Percentiles rank a stretch among this genome's conserved stretches.
These are phyloP conservation scores for Megacollybia marginata DNA, from an alignment of 768 basidiomycete species.

Conservation along the genomic window DNA sequence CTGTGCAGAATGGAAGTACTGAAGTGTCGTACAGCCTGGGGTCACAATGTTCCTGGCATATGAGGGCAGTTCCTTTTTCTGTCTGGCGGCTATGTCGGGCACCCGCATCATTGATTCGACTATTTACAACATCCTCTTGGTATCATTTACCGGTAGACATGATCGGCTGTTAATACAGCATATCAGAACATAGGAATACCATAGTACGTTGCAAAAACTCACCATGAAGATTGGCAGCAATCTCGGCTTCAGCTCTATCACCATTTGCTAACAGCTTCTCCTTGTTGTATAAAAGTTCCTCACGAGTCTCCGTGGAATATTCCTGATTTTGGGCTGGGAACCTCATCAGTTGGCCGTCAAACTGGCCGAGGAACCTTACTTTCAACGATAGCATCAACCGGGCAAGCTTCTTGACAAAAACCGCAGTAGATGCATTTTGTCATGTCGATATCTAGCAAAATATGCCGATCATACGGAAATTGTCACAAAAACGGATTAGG, in stretches of 20 bases:
- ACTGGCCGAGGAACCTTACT: slow-evolving; percentile 45
- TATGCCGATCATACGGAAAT: neutral
- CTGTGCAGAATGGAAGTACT: too few species aligned
- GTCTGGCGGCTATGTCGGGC: neutral
- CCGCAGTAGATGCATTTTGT: slow-evolving; percentile 99
- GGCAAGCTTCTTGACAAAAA: slow-evolving; percentile 99
- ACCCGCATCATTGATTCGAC: neutral
- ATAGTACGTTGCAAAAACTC: slow-evolving; percentile 18
- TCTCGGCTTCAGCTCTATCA: slow-evolving; percentile 94
- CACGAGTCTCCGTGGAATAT: slow-evolving; percentile 94
- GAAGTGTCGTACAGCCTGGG: too few species aligned
- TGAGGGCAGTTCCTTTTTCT: too few species aligned
- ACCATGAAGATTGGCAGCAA: slow-evolving; percentile 81
- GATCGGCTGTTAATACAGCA: slow-evolving; percentile 53
- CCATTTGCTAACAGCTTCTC: slow-evolving; percentile 97
- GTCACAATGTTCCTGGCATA: too few species aligned
- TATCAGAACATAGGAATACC: slow-evolving; percentile 12
- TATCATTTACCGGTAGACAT: slow-evolving; percentile 66
- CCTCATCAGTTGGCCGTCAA: neutral
- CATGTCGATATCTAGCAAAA: slow-evolving; percentile 87
- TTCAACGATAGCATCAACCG: slow-evolving; percentile 98
- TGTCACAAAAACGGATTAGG: neutral
- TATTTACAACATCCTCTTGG: neutral
- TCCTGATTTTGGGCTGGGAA: slow-evolving; percentile 92
- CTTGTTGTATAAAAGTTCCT: slow-evolving; percentile 98